These are phyloP conservation scores for Alternaria panax DNA, from an alignment of 2,329 filamentous ascomycete species.

Conservation along the genomic window DNA sequence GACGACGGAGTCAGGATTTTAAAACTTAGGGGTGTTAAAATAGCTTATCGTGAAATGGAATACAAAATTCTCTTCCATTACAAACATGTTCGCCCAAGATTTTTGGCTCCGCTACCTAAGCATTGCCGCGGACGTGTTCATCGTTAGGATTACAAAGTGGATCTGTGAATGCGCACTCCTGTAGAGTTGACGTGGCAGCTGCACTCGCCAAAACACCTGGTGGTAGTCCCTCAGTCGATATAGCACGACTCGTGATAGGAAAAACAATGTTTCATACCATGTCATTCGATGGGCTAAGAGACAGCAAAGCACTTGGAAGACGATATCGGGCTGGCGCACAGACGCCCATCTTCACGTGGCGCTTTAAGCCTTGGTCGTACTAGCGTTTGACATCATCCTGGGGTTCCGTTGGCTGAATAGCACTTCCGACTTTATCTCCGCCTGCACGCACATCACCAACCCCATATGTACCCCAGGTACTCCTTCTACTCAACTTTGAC, in stretches of 20 bases:
- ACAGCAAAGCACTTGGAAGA: background rate
- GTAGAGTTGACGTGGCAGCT: background rate
- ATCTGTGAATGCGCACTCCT: background rate
- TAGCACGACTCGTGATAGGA: background rate
- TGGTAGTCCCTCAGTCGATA: background rate
- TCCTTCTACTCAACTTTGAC: background rate
- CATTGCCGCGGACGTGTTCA: background rate
- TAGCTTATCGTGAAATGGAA: background rate
- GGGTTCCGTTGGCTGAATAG: background rate
- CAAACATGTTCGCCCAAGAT: background rate
- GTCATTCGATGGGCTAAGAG: background rate
- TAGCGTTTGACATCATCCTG: constrained; percentile 13
- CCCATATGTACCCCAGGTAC: background rate
- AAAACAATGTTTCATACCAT: background rate
- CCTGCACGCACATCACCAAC: background rate
- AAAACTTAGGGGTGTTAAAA: no score
- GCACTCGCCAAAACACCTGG: background rate
- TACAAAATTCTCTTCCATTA: background rate
- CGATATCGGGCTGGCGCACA: background rate
- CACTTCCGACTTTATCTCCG: background rate
- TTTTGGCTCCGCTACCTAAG: background rate
- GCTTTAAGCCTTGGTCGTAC: background rate
- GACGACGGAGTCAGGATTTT: no score
- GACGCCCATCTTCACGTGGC: constrained; percentile 1
- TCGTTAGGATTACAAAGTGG: background rate